These are phyloP conservation scores for Tricholoma furcatifolium DNA, from an alignment of 768 basidiomycete genomes.

Conservation along the genomic window DNA sequence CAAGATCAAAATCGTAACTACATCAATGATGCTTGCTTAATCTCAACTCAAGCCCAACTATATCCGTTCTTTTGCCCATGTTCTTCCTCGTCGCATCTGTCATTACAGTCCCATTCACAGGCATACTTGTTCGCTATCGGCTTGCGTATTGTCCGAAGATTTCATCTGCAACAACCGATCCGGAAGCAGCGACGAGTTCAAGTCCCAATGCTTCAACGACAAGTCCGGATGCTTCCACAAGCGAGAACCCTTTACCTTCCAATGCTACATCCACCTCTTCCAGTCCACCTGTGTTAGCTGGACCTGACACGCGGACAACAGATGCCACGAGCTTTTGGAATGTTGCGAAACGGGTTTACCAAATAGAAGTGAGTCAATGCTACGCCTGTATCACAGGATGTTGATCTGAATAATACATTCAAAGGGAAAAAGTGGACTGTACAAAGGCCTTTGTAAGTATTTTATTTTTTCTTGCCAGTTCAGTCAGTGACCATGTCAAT, in stretches of 20 bases:
- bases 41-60: not conserved
- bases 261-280: not conserved
- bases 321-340: not conserved
- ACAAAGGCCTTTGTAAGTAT: conserved; percentile 15
- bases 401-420: not conserved
- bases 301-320: not conserved
- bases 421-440: conserved; percentile 16
- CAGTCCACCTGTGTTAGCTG: not conserved
- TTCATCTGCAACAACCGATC: not conserved
- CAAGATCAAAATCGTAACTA: too few relatives aligned
- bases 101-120: conserved; percentile 18
- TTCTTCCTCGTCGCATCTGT: conserved; percentile 1
- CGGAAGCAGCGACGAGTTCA: not conserved
- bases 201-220: not conserved
- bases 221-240: not conserved
- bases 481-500: not conserved
- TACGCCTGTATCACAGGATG: not conserved
- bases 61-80: too few relatives aligned
- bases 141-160: conserved; percentile 16
- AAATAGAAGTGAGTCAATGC: conserved; percentile 8
- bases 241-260: not conserved
- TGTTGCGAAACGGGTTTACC: conserved; percentile 13
- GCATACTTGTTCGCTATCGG: conserved; percentile 21
- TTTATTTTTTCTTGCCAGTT: not conserved
- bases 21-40: not conserved